Conservation (phyloP, 371 early-diverging fungal species). For the Mortierella sp. region DNA sequence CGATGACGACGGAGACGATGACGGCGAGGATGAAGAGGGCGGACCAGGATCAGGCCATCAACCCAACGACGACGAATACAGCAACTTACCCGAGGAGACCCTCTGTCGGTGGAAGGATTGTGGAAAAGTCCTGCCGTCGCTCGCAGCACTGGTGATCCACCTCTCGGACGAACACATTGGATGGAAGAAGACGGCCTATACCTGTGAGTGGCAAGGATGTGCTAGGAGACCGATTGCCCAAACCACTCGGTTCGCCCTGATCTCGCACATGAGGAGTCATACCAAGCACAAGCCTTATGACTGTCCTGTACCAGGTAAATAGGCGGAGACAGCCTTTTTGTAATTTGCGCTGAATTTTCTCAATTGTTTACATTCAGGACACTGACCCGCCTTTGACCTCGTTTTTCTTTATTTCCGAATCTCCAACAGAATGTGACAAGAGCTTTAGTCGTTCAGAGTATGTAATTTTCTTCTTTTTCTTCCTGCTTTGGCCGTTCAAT, state of each 20-base stretch:
- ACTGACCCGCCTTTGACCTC: neutral
- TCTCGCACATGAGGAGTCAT: conserved; percentile 77
- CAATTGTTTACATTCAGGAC: neutral
- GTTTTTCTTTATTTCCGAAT: neutral
- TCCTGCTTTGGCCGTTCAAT: neutral
- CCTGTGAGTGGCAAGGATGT: conserved; percentile 75
- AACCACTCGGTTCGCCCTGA: conserved; percentile 74
- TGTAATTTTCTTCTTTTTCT: neutral
- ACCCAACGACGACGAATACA: conserved; percentile 40
- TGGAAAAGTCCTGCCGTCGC: conserved; percentile 55
- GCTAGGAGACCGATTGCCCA: conserved; percentile 70
- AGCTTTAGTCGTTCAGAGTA: conserved; percentile 59
- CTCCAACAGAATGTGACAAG: conserved; percentile 45
- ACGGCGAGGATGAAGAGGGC: conserved; percentile 36
- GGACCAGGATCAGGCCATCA: conserved; percentile 2
- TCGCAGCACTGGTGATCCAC: conserved; percentile 65
- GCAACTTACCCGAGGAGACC: conserved; percentile 48
- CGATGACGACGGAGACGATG: conserved; percentile 29
- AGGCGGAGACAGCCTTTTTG: too few relatives aligned
- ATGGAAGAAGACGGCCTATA: conserved; percentile 73
- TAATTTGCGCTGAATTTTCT: too few relatives aligned
- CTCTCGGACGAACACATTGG: conserved; percentile 78
- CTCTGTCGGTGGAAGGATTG: conserved; percentile 70
- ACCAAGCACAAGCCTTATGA: conserved; percentile 80
- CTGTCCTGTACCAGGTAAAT: conserved; percentile 62